These are phyloP conservation scores for Globisporangium yorkense DNA, from an alignment of 352 stramenopile species.

Conservation along the genomic window DNA sequence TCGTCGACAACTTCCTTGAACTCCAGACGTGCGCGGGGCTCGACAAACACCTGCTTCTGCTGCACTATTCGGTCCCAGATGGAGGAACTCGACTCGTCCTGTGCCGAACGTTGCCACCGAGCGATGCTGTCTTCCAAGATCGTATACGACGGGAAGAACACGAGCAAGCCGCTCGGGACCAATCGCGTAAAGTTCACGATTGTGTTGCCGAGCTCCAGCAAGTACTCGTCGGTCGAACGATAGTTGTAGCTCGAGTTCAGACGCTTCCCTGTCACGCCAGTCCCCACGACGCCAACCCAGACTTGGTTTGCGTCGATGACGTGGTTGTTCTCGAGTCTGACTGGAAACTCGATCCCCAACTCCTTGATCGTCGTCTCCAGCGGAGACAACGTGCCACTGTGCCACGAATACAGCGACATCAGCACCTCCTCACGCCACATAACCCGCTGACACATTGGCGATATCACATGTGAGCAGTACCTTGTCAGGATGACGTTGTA, in stretches of 20 bases:
- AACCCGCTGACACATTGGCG: background rate
- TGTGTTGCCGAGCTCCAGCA: slow-evolving; percentile 95
- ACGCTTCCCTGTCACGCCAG: slow-evolving; percentile 89
- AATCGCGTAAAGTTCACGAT: slow-evolving; percentile 92
- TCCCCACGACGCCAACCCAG: slow-evolving; percentile 89
- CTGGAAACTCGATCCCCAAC: slow-evolving; percentile 94
- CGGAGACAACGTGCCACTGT: slow-evolving; percentile 96
- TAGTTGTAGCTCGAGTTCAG: slow-evolving; percentile 95
- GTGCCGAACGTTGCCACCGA: slow-evolving; percentile 54
- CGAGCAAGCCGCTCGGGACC: slow-evolving; percentile 95
- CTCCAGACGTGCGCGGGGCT: slow-evolving; percentile 61
- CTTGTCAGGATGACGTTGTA: slow-evolving; percentile 87
- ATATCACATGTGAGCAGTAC: slow-evolving; percentile 14
- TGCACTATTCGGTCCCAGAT: slow-evolving; percentile 79
- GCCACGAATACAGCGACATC: background rate
- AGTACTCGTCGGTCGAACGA: slow-evolving; percentile 91
- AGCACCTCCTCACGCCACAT: background rate
- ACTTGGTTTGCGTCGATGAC: slow-evolving; percentile 92
- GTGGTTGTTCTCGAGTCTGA: slow-evolving; percentile 97
- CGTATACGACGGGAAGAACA: slow-evolving; percentile 99
- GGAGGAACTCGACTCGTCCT: slow-evolving; percentile 34
- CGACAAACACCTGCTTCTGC: slow-evolving; percentile 76
- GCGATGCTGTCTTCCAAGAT: slow-evolving; percentile 89
- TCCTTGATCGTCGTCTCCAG: slow-evolving; percentile 95
- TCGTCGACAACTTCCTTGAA: slow-evolving; percentile 80